phyloP scores from a whole-genome alignment of 768 basidiomycete species.

The Boletus sp. region DNA sequence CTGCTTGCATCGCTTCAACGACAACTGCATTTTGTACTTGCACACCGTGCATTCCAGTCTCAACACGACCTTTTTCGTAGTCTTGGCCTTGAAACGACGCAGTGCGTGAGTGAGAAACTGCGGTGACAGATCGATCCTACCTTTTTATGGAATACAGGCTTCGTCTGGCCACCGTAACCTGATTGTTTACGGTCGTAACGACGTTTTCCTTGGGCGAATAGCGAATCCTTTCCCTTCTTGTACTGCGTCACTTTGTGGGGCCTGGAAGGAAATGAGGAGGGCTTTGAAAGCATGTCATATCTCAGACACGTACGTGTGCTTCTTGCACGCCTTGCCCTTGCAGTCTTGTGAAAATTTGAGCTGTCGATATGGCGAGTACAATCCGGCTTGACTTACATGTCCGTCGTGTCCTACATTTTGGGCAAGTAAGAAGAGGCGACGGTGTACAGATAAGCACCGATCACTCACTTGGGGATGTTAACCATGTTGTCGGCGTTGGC shows the following conservation, averaged over 20 bases:
- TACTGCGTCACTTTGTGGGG: slow-evolving; percentile 99
- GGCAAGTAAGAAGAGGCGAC: slow-evolving; percentile 14
- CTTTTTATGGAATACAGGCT: slow-evolving; percentile 99
- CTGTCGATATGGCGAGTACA: neutral
- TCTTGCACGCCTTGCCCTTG: slow-evolving; percentile 96
- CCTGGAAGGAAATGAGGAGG: slow-evolving; percentile 38
- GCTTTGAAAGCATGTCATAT: neutral
- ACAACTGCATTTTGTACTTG: slow-evolving; percentile 97
- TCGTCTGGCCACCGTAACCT: slow-evolving; percentile 99
- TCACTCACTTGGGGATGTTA: slow-evolving; percentile 88
- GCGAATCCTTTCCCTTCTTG: slow-evolving; percentile 99
- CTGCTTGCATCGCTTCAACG: slow-evolving; percentile 99
- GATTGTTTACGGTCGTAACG: slow-evolving; percentile 99
- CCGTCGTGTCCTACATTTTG: slow-evolving; percentile 73
- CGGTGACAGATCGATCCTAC: slow-evolving; percentile 26
- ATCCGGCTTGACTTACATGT: slow-evolving; percentile 67
- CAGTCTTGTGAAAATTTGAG: slow-evolving; percentile 54
- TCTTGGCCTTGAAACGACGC: slow-evolving; percentile 70
- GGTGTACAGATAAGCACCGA: neutral
- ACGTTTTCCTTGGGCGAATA: slow-evolving; percentile 98
- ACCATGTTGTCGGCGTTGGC: slow-evolving; percentile 61
- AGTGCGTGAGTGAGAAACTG: neutral
- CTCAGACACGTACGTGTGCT: slow-evolving; percentile 77
- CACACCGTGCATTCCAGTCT: slow-evolving; percentile 97
- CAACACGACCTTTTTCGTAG: slow-evolving; percentile 99